Percentiles rank a stretch among this genome's conserved stretches.
Evolutionary conservation across 2,329 filamentous ascomycete genomes (phyloP).

Genomic region (Calonectria honghensis): DNA sequence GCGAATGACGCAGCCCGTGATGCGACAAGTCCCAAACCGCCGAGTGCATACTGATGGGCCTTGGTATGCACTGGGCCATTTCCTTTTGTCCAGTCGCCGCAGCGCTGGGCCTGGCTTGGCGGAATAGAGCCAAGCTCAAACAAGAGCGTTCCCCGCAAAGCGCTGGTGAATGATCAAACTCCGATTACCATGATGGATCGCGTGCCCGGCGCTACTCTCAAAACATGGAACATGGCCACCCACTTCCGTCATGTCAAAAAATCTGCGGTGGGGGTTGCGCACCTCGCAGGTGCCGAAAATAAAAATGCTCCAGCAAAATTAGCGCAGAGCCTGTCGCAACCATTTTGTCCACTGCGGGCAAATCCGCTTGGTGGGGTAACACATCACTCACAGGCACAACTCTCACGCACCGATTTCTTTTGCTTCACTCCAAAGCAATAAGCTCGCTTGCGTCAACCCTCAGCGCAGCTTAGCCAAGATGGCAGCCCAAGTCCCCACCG

Average conservation of each 20-base stretch:
- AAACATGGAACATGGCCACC: conserved; percentile 31
- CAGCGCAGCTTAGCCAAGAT: conserved; percentile 58
- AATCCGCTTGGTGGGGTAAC: conserved; percentile 52
- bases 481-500: conserved; percentile 65
- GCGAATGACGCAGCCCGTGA: conserved; percentile 21
- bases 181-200: conserved; percentile 24
- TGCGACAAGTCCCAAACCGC: conserved; percentile 21
- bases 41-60: neutral
- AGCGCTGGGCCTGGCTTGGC: neutral
- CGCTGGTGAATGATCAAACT: neutral
- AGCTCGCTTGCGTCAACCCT: conserved; percentile 38
- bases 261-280: conserved; percentile 46
- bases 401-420: conserved; percentile 50
- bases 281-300: conserved; percentile 14
- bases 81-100: neutral
- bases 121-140: neutral
- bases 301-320: neutral
- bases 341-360: conserved; percentile 46
- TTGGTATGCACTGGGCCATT: conserved; percentile 8
- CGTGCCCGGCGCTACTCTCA: conserved; percentile 31
- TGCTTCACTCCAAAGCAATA: conserved; percentile 41
- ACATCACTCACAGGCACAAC: conserved; percentile 40
- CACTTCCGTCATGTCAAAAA: conserved; percentile 53
- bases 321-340: neutral
- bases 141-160: conserved; percentile 25